phyloP scores from a whole-genome alignment of 306 rosid genomes.

The Trifolium pratense region DNA sequence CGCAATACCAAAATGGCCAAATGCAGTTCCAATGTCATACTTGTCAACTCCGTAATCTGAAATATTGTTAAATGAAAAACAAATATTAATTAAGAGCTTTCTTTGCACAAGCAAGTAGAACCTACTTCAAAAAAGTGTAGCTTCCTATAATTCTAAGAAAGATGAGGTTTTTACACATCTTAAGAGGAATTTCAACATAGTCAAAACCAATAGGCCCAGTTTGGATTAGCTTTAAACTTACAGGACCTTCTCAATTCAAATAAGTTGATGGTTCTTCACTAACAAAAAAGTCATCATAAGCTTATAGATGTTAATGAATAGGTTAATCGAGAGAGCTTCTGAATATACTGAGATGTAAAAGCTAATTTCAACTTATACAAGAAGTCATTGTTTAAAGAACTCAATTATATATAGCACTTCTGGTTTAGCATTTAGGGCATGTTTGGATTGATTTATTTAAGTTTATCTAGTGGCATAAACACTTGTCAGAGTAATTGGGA shows the following conservation, averaged over 20 bases:
- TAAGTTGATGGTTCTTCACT: conserved; percentile 6
- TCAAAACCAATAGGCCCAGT: background rate
- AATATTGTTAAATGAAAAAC: conserved; percentile 43
- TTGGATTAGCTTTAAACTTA: background rate
- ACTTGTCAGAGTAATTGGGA: background rate
- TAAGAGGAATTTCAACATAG: conserved; percentile 26
- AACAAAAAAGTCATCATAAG: background rate
- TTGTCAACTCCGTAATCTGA: conserved; percentile 94
- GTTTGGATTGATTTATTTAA: background rate
- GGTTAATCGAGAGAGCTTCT: background rate
- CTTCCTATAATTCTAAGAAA: conserved; percentile 11
- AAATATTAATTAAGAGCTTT: conserved; percentile 31
- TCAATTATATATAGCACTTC: background rate
- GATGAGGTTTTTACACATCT: conserved; percentile 22
- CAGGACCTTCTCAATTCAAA: conserved; percentile 12
- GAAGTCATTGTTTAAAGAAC: background rate
- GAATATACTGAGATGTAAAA: background rate
- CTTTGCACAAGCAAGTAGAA: conserved; percentile 31
- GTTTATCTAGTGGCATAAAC: background rate
- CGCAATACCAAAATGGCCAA: conserved; percentile 94
- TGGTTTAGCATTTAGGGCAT: background rate
- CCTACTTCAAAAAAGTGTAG: conserved; percentile 31
- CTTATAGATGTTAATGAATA: background rate
- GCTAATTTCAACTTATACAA: background rate
- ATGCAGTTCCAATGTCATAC: conserved; percentile 88